Evolutionary conservation across 441 rosid species (phyloP).

Genomic region (Manihot esculenta): DNA sequence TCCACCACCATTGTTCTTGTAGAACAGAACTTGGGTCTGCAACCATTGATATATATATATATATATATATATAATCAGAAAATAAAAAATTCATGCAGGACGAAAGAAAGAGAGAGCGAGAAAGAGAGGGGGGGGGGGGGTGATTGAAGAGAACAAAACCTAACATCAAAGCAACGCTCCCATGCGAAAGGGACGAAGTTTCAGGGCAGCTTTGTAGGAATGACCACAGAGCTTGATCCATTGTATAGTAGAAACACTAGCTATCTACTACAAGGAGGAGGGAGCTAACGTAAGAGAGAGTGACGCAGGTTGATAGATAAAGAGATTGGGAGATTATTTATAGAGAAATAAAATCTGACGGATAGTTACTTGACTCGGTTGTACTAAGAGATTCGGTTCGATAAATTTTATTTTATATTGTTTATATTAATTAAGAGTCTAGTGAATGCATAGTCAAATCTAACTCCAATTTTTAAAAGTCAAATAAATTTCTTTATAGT

Average conservation of each 20-base stretch:
- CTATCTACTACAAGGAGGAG: neutral
- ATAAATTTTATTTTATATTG: too few species aligned
- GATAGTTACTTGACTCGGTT: neutral
- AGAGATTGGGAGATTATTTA: neutral
- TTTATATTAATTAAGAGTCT: too few species aligned
- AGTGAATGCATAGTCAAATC: too few species aligned
- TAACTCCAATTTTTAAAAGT: too few species aligned
- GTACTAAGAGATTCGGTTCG: neutral
- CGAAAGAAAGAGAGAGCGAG: neutral
- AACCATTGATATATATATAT: neutral
- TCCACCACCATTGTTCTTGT: conserved; percentile 14
- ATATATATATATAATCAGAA: neutral
- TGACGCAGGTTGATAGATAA: neutral
- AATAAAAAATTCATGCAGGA: neutral
- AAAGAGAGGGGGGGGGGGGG: too few species aligned
- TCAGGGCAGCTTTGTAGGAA: conserved; percentile 17
- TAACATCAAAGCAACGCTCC: conserved; percentile 24
- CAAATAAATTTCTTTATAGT: too few species aligned
- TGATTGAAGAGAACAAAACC: conserved; percentile 5
- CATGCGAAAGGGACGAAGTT: conserved; percentile 20
- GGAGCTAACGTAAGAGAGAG: neutral
- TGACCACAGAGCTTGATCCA: conserved; percentile 11
- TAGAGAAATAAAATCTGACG: neutral
- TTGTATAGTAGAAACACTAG: neutral
- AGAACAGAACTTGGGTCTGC: conserved; percentile 12